Base-by-base conservation (phyloP, 768 basidiomycete species). In the Suillus sp. region DNA sequence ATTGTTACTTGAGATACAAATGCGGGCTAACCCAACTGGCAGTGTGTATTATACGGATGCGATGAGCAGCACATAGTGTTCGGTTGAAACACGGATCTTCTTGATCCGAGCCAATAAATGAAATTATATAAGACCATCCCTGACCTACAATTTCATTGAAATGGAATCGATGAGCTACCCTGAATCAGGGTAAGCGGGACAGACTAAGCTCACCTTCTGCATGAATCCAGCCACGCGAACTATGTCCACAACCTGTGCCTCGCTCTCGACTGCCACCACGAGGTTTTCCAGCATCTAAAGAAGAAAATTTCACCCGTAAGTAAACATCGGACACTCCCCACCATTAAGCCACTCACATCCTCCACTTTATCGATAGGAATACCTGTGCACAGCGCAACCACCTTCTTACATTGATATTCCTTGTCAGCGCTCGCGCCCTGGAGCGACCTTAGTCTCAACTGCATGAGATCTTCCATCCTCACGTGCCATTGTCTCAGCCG, bases 351-450 rank as follows among this genome's bases (percentile, higher is more conserved):
- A 84, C 90, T 82, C 74, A 96, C 95, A 71, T 88, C 88, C 74
- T 97, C 96, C 59, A 99, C 91, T 74, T 90, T 88, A 69, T 96
- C 94, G 51, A 92, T 82, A 2, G 91, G 86, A 54, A 95, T 88
- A 25, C 92, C 91, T 4, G 93, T 92, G 74, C 93, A 96, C 47
- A 95, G 78, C 16, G 94, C 88, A 30, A 99, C 89, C 64, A 99
- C 89, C 78, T 88, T 95, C 78, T 92, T 90, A 79, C 93, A 96
- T 75, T 95, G 90, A 69, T 91, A 89, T 72, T 95, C 92, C 77
- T 91, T 94, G 77, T 95, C 93, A 20, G 90, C 90, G 69, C 89
- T 90, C 35, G 89, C 88, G 51, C 90, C 92, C 68, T 92, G 86
- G 66, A 96, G 75, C 37, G 81, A 80, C 70, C 84, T 83, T 64